Conservation (phyloP, 108 stramenopile genomes). For the Skeletonema marinoi region DNA sequence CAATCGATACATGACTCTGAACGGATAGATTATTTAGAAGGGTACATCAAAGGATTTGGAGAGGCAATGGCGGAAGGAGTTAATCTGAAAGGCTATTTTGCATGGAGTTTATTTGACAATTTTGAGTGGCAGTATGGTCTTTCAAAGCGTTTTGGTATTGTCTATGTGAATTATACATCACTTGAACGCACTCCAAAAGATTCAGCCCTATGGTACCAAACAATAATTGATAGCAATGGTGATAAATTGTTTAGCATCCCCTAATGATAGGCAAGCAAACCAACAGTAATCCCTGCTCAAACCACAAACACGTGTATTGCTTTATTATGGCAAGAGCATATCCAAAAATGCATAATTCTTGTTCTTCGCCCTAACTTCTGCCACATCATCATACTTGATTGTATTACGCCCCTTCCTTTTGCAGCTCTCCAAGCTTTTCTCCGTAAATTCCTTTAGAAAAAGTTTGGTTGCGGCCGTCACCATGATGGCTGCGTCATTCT, state of each 20-base stretch:
- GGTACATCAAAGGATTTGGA: constrained; percentile 66
- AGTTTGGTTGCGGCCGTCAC: constrained; percentile 75
- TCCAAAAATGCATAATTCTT: constrained; percentile 68
- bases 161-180: constrained; percentile 88
- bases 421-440: constrained; percentile 66
- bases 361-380: constrained; percentile 79
- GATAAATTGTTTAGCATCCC: background rate
- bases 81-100: constrained; percentile 89
- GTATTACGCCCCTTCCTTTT: constrained; percentile 74
- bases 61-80: constrained; percentile 77
- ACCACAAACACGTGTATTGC: background rate
- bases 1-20: constrained; percentile 59
- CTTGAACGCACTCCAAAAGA: constrained; percentile 80
- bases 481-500: constrained; percentile 88
- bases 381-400: constrained; percentile 88
- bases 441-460: constrained; percentile 74
- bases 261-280: background rate
- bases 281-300: too few relatives aligned
- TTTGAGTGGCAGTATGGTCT: constrained; percentile 96
- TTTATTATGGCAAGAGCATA: constrained; percentile 64
- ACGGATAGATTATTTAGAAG: constrained; percentile 64
- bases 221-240: constrained; percentile 60
- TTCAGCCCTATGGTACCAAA: constrained; percentile 72
- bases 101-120: constrained; percentile 92
- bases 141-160: constrained; percentile 84